Conservation (phyloP, 1,139 yeast species). For the Petasospora fabianii region DNA sequence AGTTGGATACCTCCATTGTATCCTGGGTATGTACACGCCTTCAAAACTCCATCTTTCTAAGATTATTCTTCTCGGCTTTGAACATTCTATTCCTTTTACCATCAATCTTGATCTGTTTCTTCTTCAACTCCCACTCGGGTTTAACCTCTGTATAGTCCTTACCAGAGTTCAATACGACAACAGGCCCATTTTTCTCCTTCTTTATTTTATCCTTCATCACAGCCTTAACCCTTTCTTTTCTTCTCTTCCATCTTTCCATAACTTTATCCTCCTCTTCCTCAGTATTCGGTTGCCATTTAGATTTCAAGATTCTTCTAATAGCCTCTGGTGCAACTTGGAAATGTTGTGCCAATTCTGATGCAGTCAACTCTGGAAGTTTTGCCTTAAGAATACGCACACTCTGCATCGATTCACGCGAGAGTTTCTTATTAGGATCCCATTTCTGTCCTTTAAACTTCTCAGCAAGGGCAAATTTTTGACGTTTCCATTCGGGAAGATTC, state of each 20-base stretch:
- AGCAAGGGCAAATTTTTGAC: conserved; percentile 57
- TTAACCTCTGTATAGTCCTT: conserved; percentile 12
- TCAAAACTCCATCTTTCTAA: conserved; percentile 20
- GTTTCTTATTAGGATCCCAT: conserved; percentile 66
- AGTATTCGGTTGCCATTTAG: conserved; percentile 68
- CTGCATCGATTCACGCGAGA: conserved; percentile 69
- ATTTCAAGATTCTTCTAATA: conserved; percentile 69
- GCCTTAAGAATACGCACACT: conserved; percentile 56
- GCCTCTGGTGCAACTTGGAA: conserved; percentile 82
- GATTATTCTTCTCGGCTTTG: conserved; percentile 8
- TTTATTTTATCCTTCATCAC: conserved; percentile 11
- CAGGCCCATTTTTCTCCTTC: conserved; percentile 1
- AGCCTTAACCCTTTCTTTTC: conserved; percentile 36
- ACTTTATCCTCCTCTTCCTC: conserved; percentile 44
- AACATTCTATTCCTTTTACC: conserved; percentile 13
- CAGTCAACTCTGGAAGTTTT: conserved; percentile 55
- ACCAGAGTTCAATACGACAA: conserved; percentile 11
- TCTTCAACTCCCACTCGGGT: conserved; percentile 4
- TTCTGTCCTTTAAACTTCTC: conserved; percentile 52
- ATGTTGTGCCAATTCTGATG: conserved; percentile 57
- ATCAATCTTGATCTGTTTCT: conserved; percentile 1
- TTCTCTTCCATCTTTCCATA: conserved; percentile 45
- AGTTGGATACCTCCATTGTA: no score
- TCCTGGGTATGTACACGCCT: background rate
- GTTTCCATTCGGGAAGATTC: conserved; percentile 57